Base-by-base conservation (phyloP, 1,139 yeast species). In the Candida pseudoviswanathii region DNA sequence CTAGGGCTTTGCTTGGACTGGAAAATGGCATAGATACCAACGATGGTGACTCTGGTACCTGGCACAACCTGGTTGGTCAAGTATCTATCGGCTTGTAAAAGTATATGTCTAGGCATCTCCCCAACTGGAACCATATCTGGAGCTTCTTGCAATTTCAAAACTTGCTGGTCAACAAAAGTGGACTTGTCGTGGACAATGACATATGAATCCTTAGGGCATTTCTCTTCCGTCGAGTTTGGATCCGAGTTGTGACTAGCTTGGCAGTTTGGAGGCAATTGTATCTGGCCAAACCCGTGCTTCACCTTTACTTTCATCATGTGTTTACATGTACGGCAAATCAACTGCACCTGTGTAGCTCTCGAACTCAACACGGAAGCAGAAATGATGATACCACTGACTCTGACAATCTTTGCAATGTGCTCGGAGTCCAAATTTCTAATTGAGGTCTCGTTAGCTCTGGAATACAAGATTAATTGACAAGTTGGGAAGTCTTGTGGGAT, bases 61-160 rank as follows among this genome's bases (percentile, higher is more conserved):
- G 99, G 99, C 32, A 92, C 89, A 30, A 94, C 94, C 56, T 82
- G 84, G 70, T 94, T 94, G 26, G 97, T 87, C 66, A 94, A 75
- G 58, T 89, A 89, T 56, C 99, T 80, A 65, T 95, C 99, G 22
- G 92, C 89, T 45, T 95, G 89, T 58, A 95, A 76, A 53, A 90
- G 68, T 46, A 95, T 87, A 62, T 94, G 96, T 59, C 99, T 83
- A 10, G 99, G 99, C 92, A 94, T 87, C 72, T 94, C 99, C 55
- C 99, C 99, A 22, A 94, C 96, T 2, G 99, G 99, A 1, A 94
- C 98, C 86, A 89, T 88, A 66, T 94, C 99, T 10, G 99, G 98
- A 11, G 96, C 80, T 65, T 94, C 99, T 66, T 94, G 99, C 48
- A 95, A 77, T 65, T 95, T 95, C 62, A 95, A 78, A 26, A 88